Conservation (phyloP, 2,329 filamentous ascomycete genomes). For the Cytospora mali region DNA sequence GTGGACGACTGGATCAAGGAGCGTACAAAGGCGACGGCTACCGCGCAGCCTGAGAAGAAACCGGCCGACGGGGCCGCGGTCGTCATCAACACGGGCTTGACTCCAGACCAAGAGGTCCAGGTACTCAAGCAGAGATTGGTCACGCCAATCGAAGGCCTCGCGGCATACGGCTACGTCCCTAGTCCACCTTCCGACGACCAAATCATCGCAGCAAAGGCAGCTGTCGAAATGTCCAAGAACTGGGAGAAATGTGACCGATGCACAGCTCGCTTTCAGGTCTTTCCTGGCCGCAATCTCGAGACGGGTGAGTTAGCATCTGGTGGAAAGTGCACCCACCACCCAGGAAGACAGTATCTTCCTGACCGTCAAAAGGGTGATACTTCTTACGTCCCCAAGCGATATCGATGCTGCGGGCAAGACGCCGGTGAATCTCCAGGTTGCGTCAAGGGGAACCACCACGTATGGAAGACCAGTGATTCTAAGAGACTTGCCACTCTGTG, state of each 20-base stretch:
- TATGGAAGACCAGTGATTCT: constrained; percentile 80
- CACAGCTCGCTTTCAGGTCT: constrained; percentile 83
- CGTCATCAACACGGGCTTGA: constrained; percentile 70
- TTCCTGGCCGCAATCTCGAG: constrained; percentile 76
- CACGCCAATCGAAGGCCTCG: constrained; percentile 66
- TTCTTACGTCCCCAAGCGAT: constrained; percentile 62
- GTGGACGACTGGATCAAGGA: constrained; percentile 71
- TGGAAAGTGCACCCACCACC: constrained; percentile 80
- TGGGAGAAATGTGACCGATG: constrained; percentile 93
- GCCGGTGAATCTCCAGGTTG: constrained; percentile 77
- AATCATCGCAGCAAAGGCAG: constrained; percentile 66
- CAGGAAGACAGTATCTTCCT: constrained; percentile 68
- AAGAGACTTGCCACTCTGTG: constrained; percentile 77
- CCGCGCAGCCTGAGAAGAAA: constrained; percentile 39
- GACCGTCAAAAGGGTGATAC: constrained; percentile 58
- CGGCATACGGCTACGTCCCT: constrained; percentile 74
- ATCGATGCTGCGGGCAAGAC: constrained; percentile 76
- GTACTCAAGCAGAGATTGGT: constrained; percentile 61
- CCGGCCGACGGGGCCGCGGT: constrained; percentile 44
- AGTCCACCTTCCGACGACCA: constrained; percentile 65
- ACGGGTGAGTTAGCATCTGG: constrained; percentile 77
- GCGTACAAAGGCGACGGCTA: constrained; percentile 43
- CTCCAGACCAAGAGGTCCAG: constrained; percentile 65
- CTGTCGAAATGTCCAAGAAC: constrained; percentile 67
- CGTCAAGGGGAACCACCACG: constrained; percentile 70